Evolutionary conservation across 2,329 filamentous ascomycete species (phyloP), one percentile per base, ranked within the genome.

Genomic region (Pseudofabraea citricarpa): DNA sequence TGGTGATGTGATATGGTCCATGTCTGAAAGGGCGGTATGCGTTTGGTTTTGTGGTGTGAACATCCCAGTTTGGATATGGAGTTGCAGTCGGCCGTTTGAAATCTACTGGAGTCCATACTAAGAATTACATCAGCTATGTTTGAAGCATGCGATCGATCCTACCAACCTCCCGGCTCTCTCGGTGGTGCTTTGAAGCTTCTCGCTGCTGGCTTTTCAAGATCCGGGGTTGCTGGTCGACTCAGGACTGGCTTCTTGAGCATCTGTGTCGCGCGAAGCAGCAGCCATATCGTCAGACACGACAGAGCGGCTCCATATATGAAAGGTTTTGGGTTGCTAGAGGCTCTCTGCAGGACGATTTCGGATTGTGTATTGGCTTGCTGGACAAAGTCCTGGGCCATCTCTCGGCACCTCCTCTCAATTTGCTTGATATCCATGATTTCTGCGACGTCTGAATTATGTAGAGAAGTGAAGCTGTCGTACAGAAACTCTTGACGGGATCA

Each of bases 1-100:
- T 62, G 8, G 59, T 62, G 31, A 62, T 62, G 36, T 62, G 57
- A 40, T 62, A 60, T 8, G 52, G 47, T 8, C 59, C 59, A 50
- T 59, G 37, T 51, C 57, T 50, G 44, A 62, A 62, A 23, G 59
- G 59, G 7, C 59, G 56, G 37, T 62, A 62, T 26, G 59, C 50
- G n/a, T 55, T 53, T 44, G 59, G 59, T 27, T 59, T 59, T 7
- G 57, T 49, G 18, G 55, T 57, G 23, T 58, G 45, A 4, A 61
- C 56, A 45, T 61, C 47, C 59, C 59, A 62, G 33, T 57, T 41
- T 1, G 52, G 51, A 24, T 44, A 48, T 21, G 59, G 56, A 12
- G 50, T 16, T 41, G 57, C 56, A 35, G 48, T 52, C 33, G 59
- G 59, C 21, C 59, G 50, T 47, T 56, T 53, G 48, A 61, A 62